Percentiles rank a stretch among this genome's conserved stretches.
phyloP scores from a whole-genome alignment of 108 stramenopile genomes.

The Nitzschia sp. region DNA sequence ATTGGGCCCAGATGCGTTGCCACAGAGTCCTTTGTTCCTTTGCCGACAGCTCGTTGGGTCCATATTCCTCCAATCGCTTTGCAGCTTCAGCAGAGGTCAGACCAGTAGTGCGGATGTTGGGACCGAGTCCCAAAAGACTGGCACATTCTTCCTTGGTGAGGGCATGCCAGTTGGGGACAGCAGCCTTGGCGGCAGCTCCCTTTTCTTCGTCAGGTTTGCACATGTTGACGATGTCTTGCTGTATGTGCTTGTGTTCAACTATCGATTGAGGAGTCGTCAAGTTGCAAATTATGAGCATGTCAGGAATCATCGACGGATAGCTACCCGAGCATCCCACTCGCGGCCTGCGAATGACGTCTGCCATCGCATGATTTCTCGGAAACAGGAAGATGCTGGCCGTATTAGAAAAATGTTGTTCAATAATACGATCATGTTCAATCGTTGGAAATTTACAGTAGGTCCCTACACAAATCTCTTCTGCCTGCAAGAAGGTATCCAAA shows the following conservation, averaged over 20 bases:
- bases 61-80: slow-evolving; percentile 50
- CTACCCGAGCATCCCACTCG: too few species aligned
- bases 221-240: background rate
- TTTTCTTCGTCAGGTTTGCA: background rate
- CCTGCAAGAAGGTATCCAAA: too few species aligned
- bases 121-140: slow-evolving; percentile 25
- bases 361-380: too few species aligned
- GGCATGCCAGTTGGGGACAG: slow-evolving; percentile 45
- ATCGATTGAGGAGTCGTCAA: background rate
- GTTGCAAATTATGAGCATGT: background rate
- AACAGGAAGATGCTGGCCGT: too few species aligned
- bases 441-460: too few species aligned
- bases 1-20: slow-evolving; percentile 75
- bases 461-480: too few species aligned
- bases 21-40: slow-evolving; percentile 64
- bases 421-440: too few species aligned
- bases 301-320: too few species aligned
- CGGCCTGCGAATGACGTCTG: too few species aligned
- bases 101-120: slow-evolving; percentile 40
- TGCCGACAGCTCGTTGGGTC: slow-evolving; percentile 66
- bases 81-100: slow-evolving; percentile 47
- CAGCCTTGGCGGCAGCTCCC: background rate
- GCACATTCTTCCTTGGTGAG: slow-evolving; percentile 40
- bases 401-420: too few species aligned
- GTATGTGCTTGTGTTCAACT: too few species aligned